A percentile compares a stretch with the other conserved stretches of the same genome.
Conservation (phyloP, 2,329 filamentous ascomycete species). For the Talaromyces verruculosus region DNA sequence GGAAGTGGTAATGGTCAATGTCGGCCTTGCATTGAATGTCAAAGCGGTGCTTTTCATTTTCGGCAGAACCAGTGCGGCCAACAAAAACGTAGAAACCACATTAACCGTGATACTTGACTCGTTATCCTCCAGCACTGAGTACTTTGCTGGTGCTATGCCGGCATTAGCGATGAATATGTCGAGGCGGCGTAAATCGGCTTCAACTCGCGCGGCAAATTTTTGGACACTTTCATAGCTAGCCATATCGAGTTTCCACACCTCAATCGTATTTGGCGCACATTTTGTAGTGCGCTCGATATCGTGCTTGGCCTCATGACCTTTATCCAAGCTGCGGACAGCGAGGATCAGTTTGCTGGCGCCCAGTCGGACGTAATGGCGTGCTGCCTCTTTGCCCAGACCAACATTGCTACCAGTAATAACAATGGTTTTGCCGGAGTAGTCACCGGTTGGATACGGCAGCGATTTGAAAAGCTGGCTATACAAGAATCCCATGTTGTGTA, state of each 20-base stretch:
- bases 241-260: slow-evolving; percentile 9
- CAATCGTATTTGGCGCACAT: background rate
- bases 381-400: slow-evolving; percentile 50
- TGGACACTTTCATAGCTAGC: background rate
- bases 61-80: background rate
- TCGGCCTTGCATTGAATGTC: background rate
- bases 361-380: slow-evolving; percentile 42
- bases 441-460: slow-evolving; percentile 7
- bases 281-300: background rate
- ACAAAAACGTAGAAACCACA: background rate
- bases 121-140: background rate
- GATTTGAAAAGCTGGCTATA: background rate
- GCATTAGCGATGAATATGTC: slow-evolving; percentile 28
- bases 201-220: slow-evolving; percentile 25
- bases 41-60: background rate
- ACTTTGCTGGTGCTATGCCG: slow-evolving; percentile 5
- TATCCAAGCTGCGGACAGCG: slow-evolving; percentile 40
- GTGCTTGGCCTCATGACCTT: background rate
- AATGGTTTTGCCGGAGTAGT: slow-evolving; percentile 34
- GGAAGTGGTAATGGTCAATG: background rate
- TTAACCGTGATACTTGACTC: background rate
- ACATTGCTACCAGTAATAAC: slow-evolving; percentile 54
- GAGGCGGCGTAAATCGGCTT: slow-evolving; percentile 22
- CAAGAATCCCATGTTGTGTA: background rate
- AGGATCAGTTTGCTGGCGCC: slow-evolving; percentile 48